Base-by-base conservation (phyloP, 306 rosid species). In the Fagus sylvatica region DNA sequence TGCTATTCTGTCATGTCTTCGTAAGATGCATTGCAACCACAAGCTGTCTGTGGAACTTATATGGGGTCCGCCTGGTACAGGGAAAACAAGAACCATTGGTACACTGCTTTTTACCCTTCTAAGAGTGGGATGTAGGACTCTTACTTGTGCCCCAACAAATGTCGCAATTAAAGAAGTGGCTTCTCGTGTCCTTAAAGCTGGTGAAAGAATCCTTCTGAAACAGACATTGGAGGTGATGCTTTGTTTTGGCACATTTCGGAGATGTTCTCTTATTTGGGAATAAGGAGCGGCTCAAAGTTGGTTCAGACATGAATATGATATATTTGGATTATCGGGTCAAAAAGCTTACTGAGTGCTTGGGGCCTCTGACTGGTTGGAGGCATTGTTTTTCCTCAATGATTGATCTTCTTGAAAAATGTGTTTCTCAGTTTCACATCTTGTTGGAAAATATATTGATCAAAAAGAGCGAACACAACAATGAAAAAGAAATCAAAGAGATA, bases 51-150 rank as follows among this genome's bases (percentile, higher is more conserved):
- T 89, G 53, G 85, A 93, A 62, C 98, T 89, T 59, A 85, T 93
- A 49, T 88, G 96, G 93, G 98, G 98, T 34, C 98, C 98, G 5
- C 93, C 98, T 3, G 94, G 98, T 75, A 93, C 98, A 0, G 96
- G 98, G 2, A 93, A 93, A 78, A 93, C 96, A 2, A 91, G 85
- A 82, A 87, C 91, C 59, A 70, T 70, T 3, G 82, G 84, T 62
- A 81, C 88, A 4, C 69, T 91, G 53, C 91, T 93, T 61, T 73
- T 79, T 7, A 53, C 84, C 30, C 82, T 89, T 16, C 55, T 85
- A 61, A 72, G 53, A 76, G 84, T 82, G 86, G 83, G 84, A 17
- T 32, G 36, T n/a, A 91, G 88, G 77, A 83, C 88, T 19, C 92
- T 93, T 76, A 78, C 79, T 13, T 91, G 96, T 78, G 93, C 97